Evolutionary conservation across 106 monocot species (phyloP).

Genomic region (Allium cepa): DNA sequence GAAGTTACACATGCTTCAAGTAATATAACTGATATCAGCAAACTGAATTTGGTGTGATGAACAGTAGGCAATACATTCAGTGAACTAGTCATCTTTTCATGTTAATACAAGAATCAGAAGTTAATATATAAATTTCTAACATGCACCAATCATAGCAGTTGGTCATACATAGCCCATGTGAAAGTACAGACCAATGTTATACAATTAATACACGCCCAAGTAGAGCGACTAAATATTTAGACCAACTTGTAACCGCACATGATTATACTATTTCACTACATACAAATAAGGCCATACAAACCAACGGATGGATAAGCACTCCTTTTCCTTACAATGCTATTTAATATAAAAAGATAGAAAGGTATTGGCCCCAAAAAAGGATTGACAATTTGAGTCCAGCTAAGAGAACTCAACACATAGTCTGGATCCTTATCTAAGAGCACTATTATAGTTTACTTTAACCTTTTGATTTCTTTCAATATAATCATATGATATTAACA

Average conservation of each 20-base stretch:
- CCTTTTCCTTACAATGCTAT: conserved; percentile 5
- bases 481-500: too few relatives aligned
- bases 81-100: background rate
- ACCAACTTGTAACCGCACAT: background rate
- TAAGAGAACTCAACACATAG: background rate
- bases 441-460: too few relatives aligned
- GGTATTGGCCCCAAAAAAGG: background rate
- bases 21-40: too few relatives aligned
- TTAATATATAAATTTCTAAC: background rate
- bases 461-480: too few relatives aligned
- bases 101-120: background rate
- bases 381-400: conserved; percentile 2
- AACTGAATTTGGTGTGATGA: too few relatives aligned
- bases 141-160: background rate
- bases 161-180: background rate
- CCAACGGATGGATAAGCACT: background rate
- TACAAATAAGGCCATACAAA: background rate
- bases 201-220: conserved; percentile 1
- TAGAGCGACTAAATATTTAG: background rate
- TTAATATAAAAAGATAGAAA: background rate
- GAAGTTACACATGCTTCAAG: too few relatives aligned
- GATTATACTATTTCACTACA: background rate
- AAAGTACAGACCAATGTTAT: background rate
- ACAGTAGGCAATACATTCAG: too few relatives aligned
- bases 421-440: background rate